Conservation (phyloP, 495 filamentous ascomycete genomes). For the Xylaria venustula region DNA sequence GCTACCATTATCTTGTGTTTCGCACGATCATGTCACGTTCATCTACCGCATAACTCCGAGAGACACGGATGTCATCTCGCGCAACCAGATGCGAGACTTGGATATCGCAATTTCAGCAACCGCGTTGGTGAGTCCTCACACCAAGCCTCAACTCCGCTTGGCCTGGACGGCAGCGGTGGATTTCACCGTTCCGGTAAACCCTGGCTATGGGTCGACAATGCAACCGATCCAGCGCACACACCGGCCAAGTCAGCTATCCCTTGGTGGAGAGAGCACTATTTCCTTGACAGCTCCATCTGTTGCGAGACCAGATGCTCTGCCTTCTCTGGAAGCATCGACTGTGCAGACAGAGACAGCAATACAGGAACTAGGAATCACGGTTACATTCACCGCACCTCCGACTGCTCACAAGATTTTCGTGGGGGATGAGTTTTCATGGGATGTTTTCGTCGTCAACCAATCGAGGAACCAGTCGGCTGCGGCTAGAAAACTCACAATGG, state of each 20-base stretch:
- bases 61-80: conserved; percentile 55
- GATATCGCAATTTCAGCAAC: conserved; percentile 64
- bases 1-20: conserved; percentile 68
- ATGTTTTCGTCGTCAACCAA: conserved; percentile 85
- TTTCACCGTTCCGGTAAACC: conserved; percentile 68
- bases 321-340: conserved; percentile 47
- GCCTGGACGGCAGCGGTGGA: conserved; percentile 80
- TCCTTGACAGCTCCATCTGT: conserved; percentile 46
- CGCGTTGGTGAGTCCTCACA: conserved; percentile 57
- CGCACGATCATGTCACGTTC: conserved; percentile 82
- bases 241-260: conserved; percentile 61
- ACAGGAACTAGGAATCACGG: conserved; percentile 67
- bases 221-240: conserved; percentile 64
- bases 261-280: conserved; percentile 41
- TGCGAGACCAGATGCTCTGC: conserved; percentile 53
- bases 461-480: conserved; percentile 33
- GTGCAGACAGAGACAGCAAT: conserved; percentile 45
- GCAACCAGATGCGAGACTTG: conserved; percentile 48
- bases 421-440: conserved; percentile 81
- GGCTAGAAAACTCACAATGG: conserved; percentile 73
- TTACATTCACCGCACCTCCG: conserved; percentile 60
- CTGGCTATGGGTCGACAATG: conserved; percentile 50
- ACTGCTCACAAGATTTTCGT: conserved; percentile 54
- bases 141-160: conserved; percentile 70
- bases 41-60: conserved; percentile 71